Conservation (phyloP, 306 rosid species). For the Sphenostylis stenocarpa region DNA sequence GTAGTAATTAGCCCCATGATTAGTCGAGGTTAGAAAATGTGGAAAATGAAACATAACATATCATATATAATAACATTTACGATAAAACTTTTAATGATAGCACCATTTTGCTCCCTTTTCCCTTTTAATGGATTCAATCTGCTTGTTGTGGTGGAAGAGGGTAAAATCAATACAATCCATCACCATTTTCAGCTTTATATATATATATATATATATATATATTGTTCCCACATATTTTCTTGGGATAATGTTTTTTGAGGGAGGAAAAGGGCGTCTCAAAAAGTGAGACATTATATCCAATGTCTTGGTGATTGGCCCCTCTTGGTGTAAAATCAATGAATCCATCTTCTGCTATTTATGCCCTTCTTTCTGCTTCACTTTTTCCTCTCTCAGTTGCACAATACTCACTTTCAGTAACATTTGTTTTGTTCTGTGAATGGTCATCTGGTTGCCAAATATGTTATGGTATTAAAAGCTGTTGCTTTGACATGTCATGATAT, state of each 20-base stretch:
- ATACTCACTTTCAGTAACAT: conserved; percentile 47
- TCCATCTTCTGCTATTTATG: conserved; percentile 40
- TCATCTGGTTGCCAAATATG: conserved; percentile 32
- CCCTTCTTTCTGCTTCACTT: conserved; percentile 35
- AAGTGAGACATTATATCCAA: conserved; percentile 40
- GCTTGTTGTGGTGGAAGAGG: not conserved
- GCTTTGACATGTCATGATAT: conserved; percentile 31
- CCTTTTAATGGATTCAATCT: not conserved
- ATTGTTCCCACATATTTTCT: conserved; percentile 30
- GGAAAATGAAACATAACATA: not conserved
- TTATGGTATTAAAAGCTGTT: conserved; percentile 34
- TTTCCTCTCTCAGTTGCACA: conserved; percentile 23
- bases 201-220: conserved; percentile 2
- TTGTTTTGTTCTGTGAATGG: conserved; percentile 44
- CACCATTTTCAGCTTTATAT: conserved; percentile 13
- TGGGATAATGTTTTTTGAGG: not conserved
- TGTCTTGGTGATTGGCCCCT: conserved; percentile 34
- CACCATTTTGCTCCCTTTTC: no score
- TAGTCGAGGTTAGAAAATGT: not conserved
- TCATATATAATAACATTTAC: not conserved
- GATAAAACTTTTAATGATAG: no score
- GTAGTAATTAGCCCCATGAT: not conserved
- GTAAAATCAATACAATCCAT: not conserved
- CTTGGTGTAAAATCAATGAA: conserved; percentile 43
- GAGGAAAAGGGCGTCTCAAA: not conserved